A percentile compares a stretch with the other conserved stretches of the same genome.
Conservation (phyloP, 108 stramenopile genomes). For the Cyclotella sp. region DNA sequence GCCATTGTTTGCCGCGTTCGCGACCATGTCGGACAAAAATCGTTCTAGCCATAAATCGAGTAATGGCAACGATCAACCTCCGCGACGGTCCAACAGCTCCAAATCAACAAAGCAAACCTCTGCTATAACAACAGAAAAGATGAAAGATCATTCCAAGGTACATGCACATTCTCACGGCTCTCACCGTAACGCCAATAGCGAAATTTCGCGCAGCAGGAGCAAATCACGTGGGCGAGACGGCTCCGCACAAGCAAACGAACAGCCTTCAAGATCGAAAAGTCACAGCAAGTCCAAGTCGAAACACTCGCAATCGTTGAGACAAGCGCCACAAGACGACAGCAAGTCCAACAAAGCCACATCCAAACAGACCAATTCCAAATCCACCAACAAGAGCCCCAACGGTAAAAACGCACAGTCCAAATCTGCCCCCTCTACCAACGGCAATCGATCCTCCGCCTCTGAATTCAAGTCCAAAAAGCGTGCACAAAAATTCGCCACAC, state of each 20-base stretch:
- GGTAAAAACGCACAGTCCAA: background rate
- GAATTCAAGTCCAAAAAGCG: constrained; percentile 41
- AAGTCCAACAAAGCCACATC: constrained; percentile 6
- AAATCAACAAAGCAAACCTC: constrained; percentile 3
- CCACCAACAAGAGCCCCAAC: background rate
- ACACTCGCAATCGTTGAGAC: constrained; percentile 1
- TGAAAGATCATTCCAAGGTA: constrained; percentile 19
- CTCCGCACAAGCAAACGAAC: background rate
- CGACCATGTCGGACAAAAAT: constrained; percentile 21
- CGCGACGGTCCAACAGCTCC: constrained; percentile 2
- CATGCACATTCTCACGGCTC: background rate
- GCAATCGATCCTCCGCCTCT: constrained; percentile 14
- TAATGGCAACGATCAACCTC: constrained; percentile 5
- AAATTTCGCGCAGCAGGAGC: constrained; percentile 20
- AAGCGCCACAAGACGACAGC: background rate
- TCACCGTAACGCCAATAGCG: background rate
- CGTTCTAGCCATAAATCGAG: constrained; percentile 9
- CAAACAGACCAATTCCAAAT: constrained; percentile 11
- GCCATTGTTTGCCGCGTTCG: no score
- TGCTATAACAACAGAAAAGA: constrained; percentile 6
- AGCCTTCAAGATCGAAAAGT: constrained; percentile 12
- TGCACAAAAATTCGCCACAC: constrained; percentile 32
- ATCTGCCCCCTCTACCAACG: constrained; percentile 1
- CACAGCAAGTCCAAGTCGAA: constrained; percentile 30
- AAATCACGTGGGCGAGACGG: constrained; percentile 28